A percentile compares a stretch with the other conserved stretches of the same genome.
Evolutionary conservation across 1,284 basidiomycete genomes (phyloP).

Genomic region (Phylloporus sp.): DNA sequence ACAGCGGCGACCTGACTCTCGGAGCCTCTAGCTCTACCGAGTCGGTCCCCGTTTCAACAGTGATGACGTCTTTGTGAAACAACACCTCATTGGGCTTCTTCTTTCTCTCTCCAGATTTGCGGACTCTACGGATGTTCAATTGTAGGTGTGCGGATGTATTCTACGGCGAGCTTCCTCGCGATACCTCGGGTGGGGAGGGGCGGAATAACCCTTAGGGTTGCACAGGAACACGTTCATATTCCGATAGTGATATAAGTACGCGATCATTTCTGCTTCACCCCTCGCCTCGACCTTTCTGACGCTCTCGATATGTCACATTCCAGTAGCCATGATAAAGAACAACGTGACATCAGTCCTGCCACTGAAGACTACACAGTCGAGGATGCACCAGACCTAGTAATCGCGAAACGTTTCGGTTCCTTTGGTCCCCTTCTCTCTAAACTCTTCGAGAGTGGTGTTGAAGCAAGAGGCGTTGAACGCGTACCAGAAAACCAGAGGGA

Average conservation of each 20-base stretch:
- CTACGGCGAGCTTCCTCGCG: background rate
- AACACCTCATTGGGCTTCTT: no score
- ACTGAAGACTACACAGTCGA: slow-evolving; percentile 18
- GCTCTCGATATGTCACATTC: slow-evolving; percentile 21
- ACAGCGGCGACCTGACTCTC: no score
- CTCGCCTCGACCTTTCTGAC: background rate
- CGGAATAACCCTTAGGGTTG: background rate
- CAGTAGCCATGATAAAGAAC: slow-evolving; percentile 33
- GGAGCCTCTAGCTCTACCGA: no score
- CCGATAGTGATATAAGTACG: background rate
- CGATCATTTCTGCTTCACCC: background rate
- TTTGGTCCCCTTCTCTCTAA: slow-evolving; percentile 48
- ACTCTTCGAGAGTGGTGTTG: slow-evolving; percentile 55
- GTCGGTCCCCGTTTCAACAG: no score
- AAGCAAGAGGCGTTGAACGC: slow-evolving; percentile 60
- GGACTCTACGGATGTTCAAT: no score
- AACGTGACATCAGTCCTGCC: slow-evolving; percentile 1
- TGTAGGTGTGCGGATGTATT: background rate
- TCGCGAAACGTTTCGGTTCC: slow-evolving; percentile 46
- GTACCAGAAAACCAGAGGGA: slow-evolving; percentile 58
- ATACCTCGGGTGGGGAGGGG: background rate
- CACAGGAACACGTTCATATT: background rate
- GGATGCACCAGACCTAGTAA: slow-evolving; percentile 42
- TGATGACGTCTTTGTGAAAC: no score
- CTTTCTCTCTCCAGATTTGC: background rate